These are phyloP conservation scores for Pseudocercospora musae DNA, from an alignment of 2,329 filamentous ascomycete genomes.

Conservation along the genomic window DNA sequence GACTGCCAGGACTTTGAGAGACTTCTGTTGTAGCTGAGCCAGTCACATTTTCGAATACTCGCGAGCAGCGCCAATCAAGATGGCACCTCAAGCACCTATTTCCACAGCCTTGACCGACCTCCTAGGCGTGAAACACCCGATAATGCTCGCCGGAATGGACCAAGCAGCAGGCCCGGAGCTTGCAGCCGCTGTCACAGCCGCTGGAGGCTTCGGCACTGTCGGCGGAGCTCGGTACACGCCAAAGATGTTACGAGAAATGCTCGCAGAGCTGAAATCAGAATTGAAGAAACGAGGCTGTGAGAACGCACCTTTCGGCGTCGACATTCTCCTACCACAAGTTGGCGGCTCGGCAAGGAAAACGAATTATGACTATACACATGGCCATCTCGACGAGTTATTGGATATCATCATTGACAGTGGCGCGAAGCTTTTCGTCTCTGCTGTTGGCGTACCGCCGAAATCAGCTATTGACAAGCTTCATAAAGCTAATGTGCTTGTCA, in stretches of 20 bases:
- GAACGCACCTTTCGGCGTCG: conserved; percentile 89
- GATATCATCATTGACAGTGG: conserved; percentile 88
- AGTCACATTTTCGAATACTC: neutral
- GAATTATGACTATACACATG: conserved; percentile 92
- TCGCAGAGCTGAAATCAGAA: conserved; percentile 84
- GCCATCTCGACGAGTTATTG: conserved; percentile 84
- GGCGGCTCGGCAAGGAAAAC: conserved; percentile 91
- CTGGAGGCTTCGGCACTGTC: conserved; percentile 90
- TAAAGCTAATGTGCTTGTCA: conserved; percentile 80
- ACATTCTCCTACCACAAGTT: conserved; percentile 86
- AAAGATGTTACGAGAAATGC: conserved; percentile 91
- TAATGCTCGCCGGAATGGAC: conserved; percentile 96
- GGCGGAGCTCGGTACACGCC: conserved; percentile 92
- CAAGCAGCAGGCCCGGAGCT: conserved; percentile 93
- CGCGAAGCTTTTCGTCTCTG: conserved; percentile 88
- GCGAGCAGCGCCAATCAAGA: conserved; percentile 52
- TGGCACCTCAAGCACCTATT: conserved; percentile 40
- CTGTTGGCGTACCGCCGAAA: conserved; percentile 86
- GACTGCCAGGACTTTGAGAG: too few relatives aligned
- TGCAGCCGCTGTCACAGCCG: conserved; percentile 92
- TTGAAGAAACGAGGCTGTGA: conserved; percentile 63
- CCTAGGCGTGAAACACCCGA: conserved; percentile 91
- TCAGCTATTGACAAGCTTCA: conserved; percentile 85
- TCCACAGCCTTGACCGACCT: conserved; percentile 88
- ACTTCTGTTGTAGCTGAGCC: neutral